Conservation (phyloP, 2,329 filamentous ascomycete species). For the Hypoxylon sp. region DNA sequence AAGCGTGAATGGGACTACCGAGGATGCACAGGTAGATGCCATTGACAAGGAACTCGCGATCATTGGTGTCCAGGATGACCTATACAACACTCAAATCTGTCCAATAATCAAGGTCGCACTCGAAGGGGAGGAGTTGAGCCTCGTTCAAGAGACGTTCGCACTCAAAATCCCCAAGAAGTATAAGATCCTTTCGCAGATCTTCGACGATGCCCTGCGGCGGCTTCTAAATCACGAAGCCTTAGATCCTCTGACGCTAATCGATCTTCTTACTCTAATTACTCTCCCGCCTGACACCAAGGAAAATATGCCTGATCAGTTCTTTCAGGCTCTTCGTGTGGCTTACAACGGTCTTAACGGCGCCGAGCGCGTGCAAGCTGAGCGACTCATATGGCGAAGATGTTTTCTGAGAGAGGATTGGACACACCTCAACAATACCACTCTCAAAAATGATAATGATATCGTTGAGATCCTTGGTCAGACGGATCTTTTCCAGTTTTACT, state of each 20-base stretch:
- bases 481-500: constrained; percentile 76
- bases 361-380: constrained; percentile 70
- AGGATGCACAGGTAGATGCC: constrained; percentile 59
- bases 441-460: constrained; percentile 79
- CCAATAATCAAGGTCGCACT: constrained; percentile 79
- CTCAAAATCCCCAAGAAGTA: constrained; percentile 69
- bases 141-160: constrained; percentile 79
- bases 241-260: constrained; percentile 75
- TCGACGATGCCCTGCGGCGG: constrained; percentile 78
- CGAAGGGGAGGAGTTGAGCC: constrained; percentile 83
- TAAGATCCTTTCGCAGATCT: constrained; percentile 76
- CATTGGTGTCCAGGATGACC: constrained; percentile 82
- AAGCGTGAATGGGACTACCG: constrained; percentile 44
- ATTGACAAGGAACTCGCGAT: constrained; percentile 77
- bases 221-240: constrained; percentile 81
- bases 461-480: constrained; percentile 74
- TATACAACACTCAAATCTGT: constrained; percentile 77
- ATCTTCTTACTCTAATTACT: constrained; percentile 82
- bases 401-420: constrained; percentile 89
- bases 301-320: constrained; percentile 78
- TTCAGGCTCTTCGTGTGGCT: constrained; percentile 76
- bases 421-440: constrained; percentile 80
- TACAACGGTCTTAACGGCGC: constrained; percentile 69
- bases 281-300: constrained; percentile 63
- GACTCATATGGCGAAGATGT: constrained; percentile 87